These are phyloP conservation scores for Kingdonia uniflora DNA, from an alignment of 164 flowering plant species.

Conservation along the genomic window DNA sequence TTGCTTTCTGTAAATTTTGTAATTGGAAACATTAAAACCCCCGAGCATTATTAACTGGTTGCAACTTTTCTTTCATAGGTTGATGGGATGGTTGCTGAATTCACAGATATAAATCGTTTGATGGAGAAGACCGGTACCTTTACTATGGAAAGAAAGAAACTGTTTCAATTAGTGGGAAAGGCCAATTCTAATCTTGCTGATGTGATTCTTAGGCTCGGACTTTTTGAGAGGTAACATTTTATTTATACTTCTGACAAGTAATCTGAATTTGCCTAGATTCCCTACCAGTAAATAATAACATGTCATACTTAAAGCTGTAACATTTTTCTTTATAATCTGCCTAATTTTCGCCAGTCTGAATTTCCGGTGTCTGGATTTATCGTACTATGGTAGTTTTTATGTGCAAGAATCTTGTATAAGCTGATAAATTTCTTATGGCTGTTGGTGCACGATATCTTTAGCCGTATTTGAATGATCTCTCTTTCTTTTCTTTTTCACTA, in stretches of 20 bases:
- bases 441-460: no score
- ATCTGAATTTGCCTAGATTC: no score
- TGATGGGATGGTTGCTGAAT: constrained; percentile 97
- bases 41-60: neutral
- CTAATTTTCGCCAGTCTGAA: no score
- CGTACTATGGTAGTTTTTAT: no score
- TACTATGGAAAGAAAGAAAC: constrained; percentile 85
- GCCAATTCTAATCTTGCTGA: constrained; percentile 94
- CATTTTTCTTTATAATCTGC: no score
- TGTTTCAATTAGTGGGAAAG: constrained; percentile 88
- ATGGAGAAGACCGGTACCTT: constrained; percentile 97
- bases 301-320: no score
- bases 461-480: no score
- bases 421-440: no score
- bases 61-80: constrained; percentile 35
- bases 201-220: constrained; percentile 92
- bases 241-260: neutral
- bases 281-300: no score
- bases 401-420: no score
- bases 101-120: constrained; percentile 87
- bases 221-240: constrained; percentile 73
- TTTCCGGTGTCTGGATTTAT: no score
- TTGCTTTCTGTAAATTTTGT: neutral
- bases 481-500: no score
- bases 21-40: neutral